Base-by-base conservation (phyloP, 2,329 filamentous ascomycete genomes). In the Penicillium sp. region DNA sequence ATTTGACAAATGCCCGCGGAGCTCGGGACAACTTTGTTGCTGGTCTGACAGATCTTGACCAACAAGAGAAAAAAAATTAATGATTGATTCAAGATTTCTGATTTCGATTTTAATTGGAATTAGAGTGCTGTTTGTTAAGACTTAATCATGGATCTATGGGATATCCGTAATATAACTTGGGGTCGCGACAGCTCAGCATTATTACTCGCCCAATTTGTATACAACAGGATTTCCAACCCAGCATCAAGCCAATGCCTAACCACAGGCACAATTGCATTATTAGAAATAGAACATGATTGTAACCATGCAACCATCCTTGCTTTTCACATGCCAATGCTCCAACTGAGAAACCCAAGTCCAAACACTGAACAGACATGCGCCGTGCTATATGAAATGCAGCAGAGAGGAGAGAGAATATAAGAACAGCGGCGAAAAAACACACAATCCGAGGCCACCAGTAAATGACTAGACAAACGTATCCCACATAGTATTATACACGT, bases 351-450 rank as follows among this genome's bases (percentile, higher is more conserved):
- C 24, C 51, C 47, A 38, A 43, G 40, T 46, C 56, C 42, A 50
- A 47, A 54, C 38, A 58, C 56, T 30, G 46, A 47, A 54, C 46
- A 58, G 56, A 52, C 47, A 56, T 52, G 48, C 55, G 55, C 55
- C 55, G 55, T 57, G 55, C 55, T 58, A 58, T 54, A 54, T 33
- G 48, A 49, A 28, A 58, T 58, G 56, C 52, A 46, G 52, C 40
- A 58, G 56, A 58, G 56, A 54, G 56, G 46, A 47, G 56, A 58
- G 50, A 35, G 14, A 43, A 38, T 8, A 18, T 38, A 40, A 40
- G 23, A 42, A 40, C 3, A 52, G 21, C 18, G 18, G 28, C 18
- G 20, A 38, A 24, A 35, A 52, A 48, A 28, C 24, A 35, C 30
- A 23, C 48, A 47, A 38, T 52, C 30, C 21, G 33, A 43, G 28